These are phyloP conservation scores for Anastatica hierochuntica DNA, from an alignment of 345 rosid species.

Conservation along the genomic window DNA sequence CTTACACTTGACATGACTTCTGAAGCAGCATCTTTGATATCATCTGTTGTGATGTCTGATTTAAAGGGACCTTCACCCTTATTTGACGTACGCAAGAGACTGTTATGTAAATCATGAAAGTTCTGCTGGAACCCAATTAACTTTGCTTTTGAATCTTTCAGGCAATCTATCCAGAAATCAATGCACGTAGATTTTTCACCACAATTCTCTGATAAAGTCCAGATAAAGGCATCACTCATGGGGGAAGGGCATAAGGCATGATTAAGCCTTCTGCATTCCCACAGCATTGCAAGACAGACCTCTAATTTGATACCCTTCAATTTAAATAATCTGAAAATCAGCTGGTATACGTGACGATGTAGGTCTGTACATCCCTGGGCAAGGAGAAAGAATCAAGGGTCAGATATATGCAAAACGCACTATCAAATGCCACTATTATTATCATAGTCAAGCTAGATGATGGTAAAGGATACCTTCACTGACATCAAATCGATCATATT, in stretches of 20 bases:
- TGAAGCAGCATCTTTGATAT: conserved; percentile 46
- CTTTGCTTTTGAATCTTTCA: conserved; percentile 48
- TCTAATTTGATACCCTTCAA: conserved; percentile 41
- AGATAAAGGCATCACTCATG: conserved; percentile 43
- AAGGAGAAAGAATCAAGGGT: conserved; percentile 17
- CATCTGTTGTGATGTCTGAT: conserved; percentile 33
- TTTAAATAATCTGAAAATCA: conserved; percentile 44
- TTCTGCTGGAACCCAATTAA: conserved; percentile 55
- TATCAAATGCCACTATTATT: background rate
- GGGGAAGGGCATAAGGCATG: conserved; percentile 84
- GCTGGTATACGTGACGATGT: conserved; percentile 37
- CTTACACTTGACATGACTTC: conserved; percentile 66
- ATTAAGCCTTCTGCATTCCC: conserved; percentile 79
- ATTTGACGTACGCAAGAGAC: conserved; percentile 14
- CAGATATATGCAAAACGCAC: background rate
- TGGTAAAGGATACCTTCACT: conserved; percentile 55
- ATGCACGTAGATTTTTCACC: conserved; percentile 40
- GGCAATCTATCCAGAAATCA: conserved; percentile 58
- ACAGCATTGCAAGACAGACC: conserved; percentile 48
- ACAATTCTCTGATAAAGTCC: conserved; percentile 34
- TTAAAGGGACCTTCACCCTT: conserved; percentile 22
- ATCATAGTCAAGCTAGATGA: too few relatives aligned
- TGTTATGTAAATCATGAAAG: conserved; percentile 33
- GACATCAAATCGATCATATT: conserved; percentile 59
- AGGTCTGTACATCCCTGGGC: conserved; percentile 53